Percentiles rank a stretch among this genome's conserved stretches.
Conservation (phyloP, 805 yeast species). For the Hyphopichia homilentoma region DNA sequence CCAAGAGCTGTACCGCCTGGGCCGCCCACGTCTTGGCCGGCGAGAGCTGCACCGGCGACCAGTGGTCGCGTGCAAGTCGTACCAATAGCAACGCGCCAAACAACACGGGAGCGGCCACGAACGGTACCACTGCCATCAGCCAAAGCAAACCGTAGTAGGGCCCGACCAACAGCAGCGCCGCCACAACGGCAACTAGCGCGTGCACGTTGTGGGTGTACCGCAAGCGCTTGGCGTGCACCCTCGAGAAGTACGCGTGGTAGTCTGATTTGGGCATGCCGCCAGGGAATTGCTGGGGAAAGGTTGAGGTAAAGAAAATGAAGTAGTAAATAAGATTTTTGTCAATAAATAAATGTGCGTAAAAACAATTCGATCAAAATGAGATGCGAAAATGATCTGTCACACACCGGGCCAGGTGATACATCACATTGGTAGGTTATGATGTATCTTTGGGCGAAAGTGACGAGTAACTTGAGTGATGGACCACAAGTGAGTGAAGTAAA, state of each 20-base stretch:
- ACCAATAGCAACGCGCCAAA: constrained; percentile 24
- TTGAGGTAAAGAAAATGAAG: too few relatives aligned
- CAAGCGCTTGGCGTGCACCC: constrained; percentile 32
- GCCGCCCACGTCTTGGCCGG: constrained; percentile 27
- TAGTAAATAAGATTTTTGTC: too few relatives aligned
- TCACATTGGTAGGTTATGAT: too few relatives aligned
- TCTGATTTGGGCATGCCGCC: too few relatives aligned
- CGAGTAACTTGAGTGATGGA: too few relatives aligned
- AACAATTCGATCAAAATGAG: too few relatives aligned
- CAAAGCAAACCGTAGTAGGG: constrained; percentile 31
- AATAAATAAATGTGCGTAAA: too few relatives aligned
- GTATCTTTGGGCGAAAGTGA: too few relatives aligned
- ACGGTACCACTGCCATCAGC: constrained; percentile 20
- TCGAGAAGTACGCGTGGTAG: constrained; percentile 23
- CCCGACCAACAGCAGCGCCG: constrained; percentile 20
- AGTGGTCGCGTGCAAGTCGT: constrained; percentile 19
- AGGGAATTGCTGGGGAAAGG: too few relatives aligned
- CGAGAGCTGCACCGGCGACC: constrained; percentile 29
- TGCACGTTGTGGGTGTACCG: constrained; percentile 31
- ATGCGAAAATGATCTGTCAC: too few relatives aligned
- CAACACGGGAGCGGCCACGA: constrained; percentile 27
- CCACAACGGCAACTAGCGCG: constrained; percentile 20
- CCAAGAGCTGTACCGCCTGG: constrained; percentile 14
- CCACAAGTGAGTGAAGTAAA: too few relatives aligned
- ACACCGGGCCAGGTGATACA: too few relatives aligned